Base-by-base conservation (phyloP, 805 yeast genomes). In the Debaryomyces hansenii region DNA sequence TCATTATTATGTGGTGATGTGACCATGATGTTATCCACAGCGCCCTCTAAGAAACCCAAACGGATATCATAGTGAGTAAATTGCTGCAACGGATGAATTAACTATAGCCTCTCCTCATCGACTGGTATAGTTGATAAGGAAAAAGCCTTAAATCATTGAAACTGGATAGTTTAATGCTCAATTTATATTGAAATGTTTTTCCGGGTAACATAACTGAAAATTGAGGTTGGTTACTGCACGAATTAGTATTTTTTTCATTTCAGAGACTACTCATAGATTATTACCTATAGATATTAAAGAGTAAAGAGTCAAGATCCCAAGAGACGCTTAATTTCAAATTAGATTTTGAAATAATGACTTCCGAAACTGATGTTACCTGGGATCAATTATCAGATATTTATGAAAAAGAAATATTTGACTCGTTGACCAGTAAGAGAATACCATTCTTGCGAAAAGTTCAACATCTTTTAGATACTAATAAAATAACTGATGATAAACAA, bases 61-160 rank as follows among this genome's bases (percentile, higher is more conserved):
- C 2, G 27, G 7, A 31, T 12, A 31, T 11, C 11, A 12, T 31
- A 54, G 54, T 52, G 54, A 60, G 50, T 46, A 21, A 35, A 14
- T 14, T 52, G 59, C 72, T 68, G 66, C 55, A 66, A 63, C 69
- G 72, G 77, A 63, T 62, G 66, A 59, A 46, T 54, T 37, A 58
- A 56, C 59, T 62, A 49, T 58, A 67, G 70, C 68, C 76, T 66
- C 56, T 75, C 81, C 64, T 78, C 81, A 75, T 74, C 67, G 81
- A 74, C 81, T 77, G 81, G 73, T 67, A 74, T 77, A 78, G 82
- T 77, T 78, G 82, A 74, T 75, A 57, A 58, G 49, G 74, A 69
- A 41, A 44, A 28, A 36, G 37, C 36, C 5, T n/a, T 31, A 31
- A 31, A 31, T 2, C 27, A 24, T 24, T 2, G 10, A 24, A 37